Evolutionary conservation across 139 green algal species (phyloP).

Genomic region (Haematococcus sp.): DNA sequence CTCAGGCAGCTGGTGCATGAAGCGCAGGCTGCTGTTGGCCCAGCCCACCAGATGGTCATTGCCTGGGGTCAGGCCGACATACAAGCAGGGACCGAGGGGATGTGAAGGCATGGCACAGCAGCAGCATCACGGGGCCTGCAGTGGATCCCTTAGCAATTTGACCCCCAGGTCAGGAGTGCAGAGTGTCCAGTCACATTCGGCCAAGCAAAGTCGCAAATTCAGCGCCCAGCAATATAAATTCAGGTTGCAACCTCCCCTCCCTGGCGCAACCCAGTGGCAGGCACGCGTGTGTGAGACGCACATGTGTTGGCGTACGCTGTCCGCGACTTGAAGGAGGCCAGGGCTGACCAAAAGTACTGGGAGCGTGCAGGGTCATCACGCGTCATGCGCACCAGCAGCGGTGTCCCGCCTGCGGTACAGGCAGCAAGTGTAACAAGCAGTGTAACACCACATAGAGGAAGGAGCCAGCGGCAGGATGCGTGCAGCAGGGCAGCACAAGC

Average conservation of each 20-base stretch:
- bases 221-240: too few relatives aligned
- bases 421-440: neutral
- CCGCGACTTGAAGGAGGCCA: conserved; percentile 60
- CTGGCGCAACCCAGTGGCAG: too few relatives aligned
- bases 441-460: too few relatives aligned
- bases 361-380: conserved; percentile 40
- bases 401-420: conserved; percentile 1
- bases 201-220: too few relatives aligned
- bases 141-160: too few relatives aligned
- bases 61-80: neutral
- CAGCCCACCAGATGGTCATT: conserved; percentile 81
- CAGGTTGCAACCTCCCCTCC: too few relatives aligned
- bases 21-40: conserved; percentile 72
- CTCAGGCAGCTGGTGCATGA: conserved; percentile 54
- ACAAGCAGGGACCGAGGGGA: neutral
- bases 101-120: too few relatives aligned
- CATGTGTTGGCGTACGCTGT: conserved; percentile 74
- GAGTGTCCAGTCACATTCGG: too few relatives aligned
- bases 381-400: conserved; percentile 55
- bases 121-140: too few relatives aligned
- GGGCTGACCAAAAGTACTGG: conserved; percentile 59
- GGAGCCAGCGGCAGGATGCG: too few relatives aligned
- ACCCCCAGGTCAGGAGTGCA: too few relatives aligned
- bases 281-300: neutral
- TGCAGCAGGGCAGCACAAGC: too few relatives aligned